Evolutionary conservation across 495 filamentous ascomycete species (phyloP), one percentile per base, ranked within the genome.

Genomic region (Tuber microsphaerosporum): DNA sequence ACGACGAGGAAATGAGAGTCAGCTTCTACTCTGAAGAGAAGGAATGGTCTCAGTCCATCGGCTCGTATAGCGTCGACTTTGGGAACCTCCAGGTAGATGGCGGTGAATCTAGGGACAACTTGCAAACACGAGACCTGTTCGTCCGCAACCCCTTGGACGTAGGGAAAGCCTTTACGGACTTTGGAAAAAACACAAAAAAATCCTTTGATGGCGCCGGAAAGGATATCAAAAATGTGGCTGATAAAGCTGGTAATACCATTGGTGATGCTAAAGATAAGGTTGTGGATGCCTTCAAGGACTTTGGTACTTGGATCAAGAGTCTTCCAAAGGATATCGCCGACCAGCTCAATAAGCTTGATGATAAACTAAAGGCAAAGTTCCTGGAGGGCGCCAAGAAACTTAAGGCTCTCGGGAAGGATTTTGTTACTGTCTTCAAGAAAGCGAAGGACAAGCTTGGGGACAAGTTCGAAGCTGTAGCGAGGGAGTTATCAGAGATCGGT

Each of bases 1-100:
- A 73, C n/a, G 43, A 56, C 26, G 75, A 45, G 26, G 69, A 73
- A 22, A 20, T 70, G 8, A 74, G 65, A 17, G 75, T 73, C 10
- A 48, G 44, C 14, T 76, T 76, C 37, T 76, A 73, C 22, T 71
- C 75, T 34, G 75, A 69, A 26, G 41, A 71, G 39, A 74, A 48
- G 3, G 71, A 70, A 19, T 76, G 71, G 75, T 56, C 41, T 42
- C 44, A 70, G 41, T 61, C 51, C 16, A 68, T 69, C 19, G 75
- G 75, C 39, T 61, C 69, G 17, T 73, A 73, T 37, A 68, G 46
- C 10, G 69, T 76, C 37, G 75, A 74, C 42, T 76, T 69, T 51
- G 75, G 75, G n/a, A 69, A n/a, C 45, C 41, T 76, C 37, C 19
- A 37, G 9, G 48, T 69, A 39, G 71, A 76, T 22, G 9, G 48